These are phyloP conservation scores for Astrothelium macrocarpum DNA, from an alignment of 495 filamentous ascomycete species.

Conservation along the genomic window DNA sequence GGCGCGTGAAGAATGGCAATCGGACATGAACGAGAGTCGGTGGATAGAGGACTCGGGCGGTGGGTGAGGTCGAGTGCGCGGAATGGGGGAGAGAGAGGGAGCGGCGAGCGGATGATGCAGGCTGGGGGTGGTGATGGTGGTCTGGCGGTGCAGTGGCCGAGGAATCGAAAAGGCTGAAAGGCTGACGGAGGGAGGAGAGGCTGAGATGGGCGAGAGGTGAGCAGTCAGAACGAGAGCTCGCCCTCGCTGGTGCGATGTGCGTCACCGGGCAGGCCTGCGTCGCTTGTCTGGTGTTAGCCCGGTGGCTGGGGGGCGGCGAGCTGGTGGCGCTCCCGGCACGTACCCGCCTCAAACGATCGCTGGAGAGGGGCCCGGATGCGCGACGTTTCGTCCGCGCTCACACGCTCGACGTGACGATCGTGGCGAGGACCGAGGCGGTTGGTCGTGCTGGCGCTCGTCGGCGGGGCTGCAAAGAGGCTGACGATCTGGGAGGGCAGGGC, in stretches of 20 bases:
- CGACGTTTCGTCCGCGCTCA: not conserved
- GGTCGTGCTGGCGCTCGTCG: not conserved
- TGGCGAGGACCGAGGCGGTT: not conserved
- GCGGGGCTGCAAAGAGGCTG: not conserved
- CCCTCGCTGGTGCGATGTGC: slow-evolving; percentile 4
- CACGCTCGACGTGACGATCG: not conserved
- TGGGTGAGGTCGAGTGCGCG: not conserved
- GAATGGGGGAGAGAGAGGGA: not conserved
- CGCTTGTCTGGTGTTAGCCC: not conserved
- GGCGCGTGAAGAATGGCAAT: not conserved
- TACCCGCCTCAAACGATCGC: slow-evolving; percentile 1
- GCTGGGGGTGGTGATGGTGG: not conserved
- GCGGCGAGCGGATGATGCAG: not conserved
- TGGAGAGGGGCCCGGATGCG: not conserved
- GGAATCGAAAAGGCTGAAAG: not conserved
- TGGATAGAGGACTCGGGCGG: not conserved
- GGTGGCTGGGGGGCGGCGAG: slow-evolving; percentile 4
- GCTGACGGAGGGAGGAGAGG: slow-evolving; percentile 1
- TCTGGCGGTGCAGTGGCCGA: slow-evolving; percentile 3
- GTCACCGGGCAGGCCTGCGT: slow-evolving; percentile 3
- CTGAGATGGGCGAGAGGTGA: slow-evolving; percentile 3
- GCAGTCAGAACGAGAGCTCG: not conserved
- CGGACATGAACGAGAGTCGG: not conserved
- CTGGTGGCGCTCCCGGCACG: not conserved
- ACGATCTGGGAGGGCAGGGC: not conserved